A percentile compares a stretch with the other conserved stretches of the same genome.
These are phyloP conservation scores for Aspergillus pseudoviridinutans DNA, from an alignment of 2,329 filamentous ascomycete species.

Conservation along the genomic window DNA sequence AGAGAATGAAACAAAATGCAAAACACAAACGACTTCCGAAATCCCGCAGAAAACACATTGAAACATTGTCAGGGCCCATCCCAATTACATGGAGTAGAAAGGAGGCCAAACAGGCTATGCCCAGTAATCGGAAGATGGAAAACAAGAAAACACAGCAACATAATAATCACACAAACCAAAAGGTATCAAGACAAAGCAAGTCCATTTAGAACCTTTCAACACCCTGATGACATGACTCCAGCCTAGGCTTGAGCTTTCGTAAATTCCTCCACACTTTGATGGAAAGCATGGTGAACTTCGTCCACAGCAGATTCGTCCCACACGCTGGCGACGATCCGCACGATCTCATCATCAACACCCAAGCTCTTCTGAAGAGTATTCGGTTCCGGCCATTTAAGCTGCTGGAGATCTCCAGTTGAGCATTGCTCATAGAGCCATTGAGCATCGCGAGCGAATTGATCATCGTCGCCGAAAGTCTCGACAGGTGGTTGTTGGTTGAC, in stretches of 20 bases:
- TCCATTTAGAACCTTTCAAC: not conserved
- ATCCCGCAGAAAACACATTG: not conserved
- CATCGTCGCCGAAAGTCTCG: constrained; percentile 18
- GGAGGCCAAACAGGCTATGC: not conserved
- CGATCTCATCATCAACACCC: constrained; percentile 8
- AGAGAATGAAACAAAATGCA: not conserved
- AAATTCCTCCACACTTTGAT: constrained; percentile 14
- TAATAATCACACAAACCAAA: not conserved
- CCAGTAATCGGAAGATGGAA: not conserved
- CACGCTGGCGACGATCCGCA: constrained; percentile 12
- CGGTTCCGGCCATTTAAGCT: constrained; percentile 20
- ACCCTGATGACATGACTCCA: not conserved
- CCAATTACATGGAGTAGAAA: not conserved
- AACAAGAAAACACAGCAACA: not conserved
- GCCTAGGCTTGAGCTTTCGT: constrained; percentile 8
- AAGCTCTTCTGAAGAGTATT: constrained; percentile 15
- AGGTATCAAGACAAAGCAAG: not conserved
- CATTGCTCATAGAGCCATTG: constrained; percentile 24
- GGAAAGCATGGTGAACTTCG: constrained; percentile 10
- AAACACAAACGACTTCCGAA: not conserved
- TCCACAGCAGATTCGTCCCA: constrained; percentile 17
- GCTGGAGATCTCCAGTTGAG: constrained; percentile 20
- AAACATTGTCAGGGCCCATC: not conserved
- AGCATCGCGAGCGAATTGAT: constrained; percentile 22
- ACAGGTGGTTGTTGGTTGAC: constrained; percentile 1